Percentiles rank a stretch among this genome's conserved stretches.
Conservation (phyloP, 1,139 yeast species). For the Taphrina populina region DNA sequence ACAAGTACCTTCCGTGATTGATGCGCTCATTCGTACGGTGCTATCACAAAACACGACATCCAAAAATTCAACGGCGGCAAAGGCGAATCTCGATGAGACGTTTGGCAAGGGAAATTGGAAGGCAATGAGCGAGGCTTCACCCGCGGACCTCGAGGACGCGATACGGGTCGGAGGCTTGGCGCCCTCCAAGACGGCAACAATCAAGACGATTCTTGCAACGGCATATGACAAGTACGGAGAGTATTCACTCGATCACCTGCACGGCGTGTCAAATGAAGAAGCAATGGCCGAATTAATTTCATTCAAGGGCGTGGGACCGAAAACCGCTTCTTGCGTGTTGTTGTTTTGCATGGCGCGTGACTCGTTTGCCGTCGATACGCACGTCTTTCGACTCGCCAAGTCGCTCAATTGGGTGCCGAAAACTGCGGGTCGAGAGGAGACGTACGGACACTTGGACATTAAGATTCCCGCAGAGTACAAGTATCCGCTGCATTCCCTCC, state of each 20-base stretch:
- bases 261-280: slow-evolving; percentile 21
- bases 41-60: slow-evolving; percentile 32
- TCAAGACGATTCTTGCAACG: slow-evolving; percentile 25
- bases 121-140: slow-evolving; percentile 24
- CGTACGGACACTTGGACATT: slow-evolving; percentile 28
- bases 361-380: slow-evolving; percentile 34
- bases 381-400: slow-evolving; percentile 31
- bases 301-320: slow-evolving; percentile 33
- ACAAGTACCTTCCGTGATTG: slow-evolving; percentile 28
- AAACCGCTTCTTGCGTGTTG: slow-evolving; percentile 34
- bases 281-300: slow-evolving; percentile 33
- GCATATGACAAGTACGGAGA: slow-evolving; percentile 20
- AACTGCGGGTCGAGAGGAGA: slow-evolving; percentile 29
- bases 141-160: slow-evolving; percentile 23
- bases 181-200: slow-evolving; percentile 29
- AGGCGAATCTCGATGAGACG: slow-evolving; percentile 7
- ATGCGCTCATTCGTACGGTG: slow-evolving; percentile 33
- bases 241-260: slow-evolving; percentile 27
- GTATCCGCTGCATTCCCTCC: slow-evolving; percentile 29
- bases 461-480: slow-evolving; percentile 31
- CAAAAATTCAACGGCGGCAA: slow-evolving; percentile 30
- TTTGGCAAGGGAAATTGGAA: slow-evolving; percentile 31
- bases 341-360: slow-evolving; percentile 34
- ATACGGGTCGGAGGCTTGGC: slow-evolving; percentile 31
- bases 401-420: slow-evolving; percentile 31